Evolutionary conservation across 2,329 filamentous ascomycete genomes (phyloP), one percentile per base, ranked within the genome.

Genomic region (Pseudocercospora musae): DNA sequence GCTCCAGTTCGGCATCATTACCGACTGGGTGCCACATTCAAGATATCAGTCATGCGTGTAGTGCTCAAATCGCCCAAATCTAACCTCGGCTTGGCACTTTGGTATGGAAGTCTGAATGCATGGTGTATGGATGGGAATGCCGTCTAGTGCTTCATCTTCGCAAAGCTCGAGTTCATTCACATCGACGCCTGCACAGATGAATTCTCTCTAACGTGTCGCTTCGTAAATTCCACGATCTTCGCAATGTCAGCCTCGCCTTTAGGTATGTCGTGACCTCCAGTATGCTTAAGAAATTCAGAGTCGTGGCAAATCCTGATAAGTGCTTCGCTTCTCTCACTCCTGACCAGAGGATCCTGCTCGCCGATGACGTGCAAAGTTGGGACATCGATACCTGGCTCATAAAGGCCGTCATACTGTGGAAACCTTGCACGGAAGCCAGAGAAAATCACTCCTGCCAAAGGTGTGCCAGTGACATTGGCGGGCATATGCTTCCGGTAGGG

Each of bases 351-450:
- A 46, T 68, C 66, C 37, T 66, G 57, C 49, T 67, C 60, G 0
- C 66, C 66, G 23, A 68, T 64, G 9, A 67, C 65, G 63, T 68
- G 65, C 52, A 68, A 54, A 29, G 64, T 63, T 5, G 66, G 66
- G 4, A 67, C 52, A 29, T 64, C 65, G 31, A 68, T 67, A 57
- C 40, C 50, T 20, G 52, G 46, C 56, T 67, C 66, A 52, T 68
- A 68, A 27, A 68, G 37, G 9, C 48, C 37, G 58, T 68, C 65
- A 58, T 68, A 68, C 40, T 63, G 59, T 20, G 58, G 40, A 42
- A 68, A 68, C 21, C 65, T 53, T 46, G 66, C 66, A 11, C 66
- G 48, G 18, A 68, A 68, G 1, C 66, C 66, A 20, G 65, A 65
- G 40, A 67, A 68, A 5, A 68, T 66, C 1, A 68, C 59, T 1